These are phyloP conservation scores for Hypoxylon fuscum DNA, from an alignment of 495 filamentous ascomycete genomes.

Conservation along the genomic window DNA sequence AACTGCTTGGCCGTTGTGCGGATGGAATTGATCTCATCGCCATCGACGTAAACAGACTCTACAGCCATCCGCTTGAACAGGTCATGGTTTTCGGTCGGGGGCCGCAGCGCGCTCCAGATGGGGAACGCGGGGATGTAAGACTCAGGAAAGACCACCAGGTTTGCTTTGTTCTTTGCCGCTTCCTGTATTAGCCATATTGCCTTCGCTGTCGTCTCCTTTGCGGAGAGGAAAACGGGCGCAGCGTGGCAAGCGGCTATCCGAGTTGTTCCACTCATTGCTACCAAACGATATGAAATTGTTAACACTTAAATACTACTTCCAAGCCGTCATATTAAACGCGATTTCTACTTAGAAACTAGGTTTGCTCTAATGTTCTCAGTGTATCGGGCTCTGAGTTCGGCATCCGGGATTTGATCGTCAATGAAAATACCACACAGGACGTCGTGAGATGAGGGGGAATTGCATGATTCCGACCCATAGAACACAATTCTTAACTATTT, in stretches of 20 bases:
- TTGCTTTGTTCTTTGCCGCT: slow-evolving; percentile 48
- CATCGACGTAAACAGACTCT: slow-evolving; percentile 46
- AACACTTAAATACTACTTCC: neutral
- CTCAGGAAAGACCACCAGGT: slow-evolving; percentile 58
- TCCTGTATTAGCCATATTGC: slow-evolving; percentile 50
- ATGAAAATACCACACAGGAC: neutral
- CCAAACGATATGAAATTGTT: slow-evolving; percentile 1
- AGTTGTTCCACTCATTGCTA: slow-evolving; percentile 14
- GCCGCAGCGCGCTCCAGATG: slow-evolving; percentile 46
- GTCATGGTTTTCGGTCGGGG: slow-evolving; percentile 46
- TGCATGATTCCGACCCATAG: slow-evolving; percentile 24
- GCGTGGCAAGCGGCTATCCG: slow-evolving; percentile 49
- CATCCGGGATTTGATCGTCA: slow-evolving; percentile 32
- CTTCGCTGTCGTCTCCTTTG: slow-evolving; percentile 47
- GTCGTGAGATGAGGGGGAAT: slow-evolving; percentile 26
- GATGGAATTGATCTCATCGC: slow-evolving; percentile 46
- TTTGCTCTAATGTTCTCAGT: slow-evolving; percentile 1
- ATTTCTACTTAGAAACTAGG: neutral
- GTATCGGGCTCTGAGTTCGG: slow-evolving; percentile 33
- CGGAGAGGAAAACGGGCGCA: slow-evolving; percentile 49
- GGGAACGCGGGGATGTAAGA: slow-evolving; percentile 53
- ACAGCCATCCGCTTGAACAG: slow-evolving; percentile 44
- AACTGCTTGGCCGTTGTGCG: slow-evolving; percentile 34
- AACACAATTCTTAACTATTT: neutral
- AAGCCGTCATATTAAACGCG: neutral